Evolutionary conservation across 1,139 yeast genomes (phyloP).

Genomic region (Geotrichum carabidarum): DNA sequence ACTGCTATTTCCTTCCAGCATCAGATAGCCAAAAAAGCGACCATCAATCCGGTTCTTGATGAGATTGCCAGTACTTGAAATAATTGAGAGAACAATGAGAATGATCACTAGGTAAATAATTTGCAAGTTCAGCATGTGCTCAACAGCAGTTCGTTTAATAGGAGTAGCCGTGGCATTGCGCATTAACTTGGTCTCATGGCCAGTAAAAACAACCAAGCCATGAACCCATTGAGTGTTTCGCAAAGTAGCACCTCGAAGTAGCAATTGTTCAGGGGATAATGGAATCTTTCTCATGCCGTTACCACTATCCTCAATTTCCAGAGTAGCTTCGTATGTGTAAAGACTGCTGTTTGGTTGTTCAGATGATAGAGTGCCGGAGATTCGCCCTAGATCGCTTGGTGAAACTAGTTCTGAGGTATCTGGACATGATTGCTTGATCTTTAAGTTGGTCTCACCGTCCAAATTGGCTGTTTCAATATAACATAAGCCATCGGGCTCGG

Average conservation of each 20-base stretch:
- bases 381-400: constrained; percentile 53
- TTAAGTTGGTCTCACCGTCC: constrained; percentile 96
- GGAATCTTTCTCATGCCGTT: constrained; percentile 46
- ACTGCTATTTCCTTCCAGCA: constrained; percentile 63
- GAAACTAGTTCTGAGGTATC: constrained; percentile 75
- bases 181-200: constrained; percentile 97
- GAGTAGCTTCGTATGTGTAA: constrained; percentile 90
- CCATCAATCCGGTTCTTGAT: constrained; percentile 58
- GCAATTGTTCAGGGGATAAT: constrained; percentile 80
- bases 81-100: constrained; percentile 64
- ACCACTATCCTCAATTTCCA: constrained; percentile 49
- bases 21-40: constrained; percentile 55
- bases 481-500: constrained; percentile 97
- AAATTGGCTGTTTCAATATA: constrained; percentile 95
- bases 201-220: constrained; percentile 90
- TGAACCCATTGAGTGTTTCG: constrained; percentile 94
- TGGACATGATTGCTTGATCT: constrained; percentile 79
- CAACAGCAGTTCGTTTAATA: constrained; percentile 94
- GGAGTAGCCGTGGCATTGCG: constrained; percentile 98
- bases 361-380: constrained; percentile 59
- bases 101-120: constrained; percentile 82
- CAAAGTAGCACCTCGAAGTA: constrained; percentile 90
- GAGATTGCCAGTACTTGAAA: constrained; percentile 85
- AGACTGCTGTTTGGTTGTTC: constrained; percentile 94
- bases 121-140: constrained; percentile 87